Evolutionary conservation across 192 early-diverging fungal genomes (phyloP).

Genomic region (Haplosporangium gracile): DNA sequence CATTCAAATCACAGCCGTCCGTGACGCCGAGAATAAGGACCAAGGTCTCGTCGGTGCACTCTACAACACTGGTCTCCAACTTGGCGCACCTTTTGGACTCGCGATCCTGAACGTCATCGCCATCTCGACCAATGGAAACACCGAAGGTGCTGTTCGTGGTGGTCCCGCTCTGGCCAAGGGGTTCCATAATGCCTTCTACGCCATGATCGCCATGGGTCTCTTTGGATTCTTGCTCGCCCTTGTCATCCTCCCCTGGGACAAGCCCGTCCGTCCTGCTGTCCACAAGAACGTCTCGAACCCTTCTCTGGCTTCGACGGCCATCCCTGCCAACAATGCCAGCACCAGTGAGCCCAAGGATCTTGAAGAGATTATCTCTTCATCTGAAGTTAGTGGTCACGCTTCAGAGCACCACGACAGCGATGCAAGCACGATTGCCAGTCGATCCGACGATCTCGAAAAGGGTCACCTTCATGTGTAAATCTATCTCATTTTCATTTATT

Average conservation of each 20-base stretch:
- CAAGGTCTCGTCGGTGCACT: conserved; percentile 43
- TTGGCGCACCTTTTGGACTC: conserved; percentile 55
- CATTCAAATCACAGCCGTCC: conserved; percentile 43
- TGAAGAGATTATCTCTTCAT: neutral
- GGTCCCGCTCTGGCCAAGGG: conserved; percentile 36
- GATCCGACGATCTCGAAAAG: neutral
- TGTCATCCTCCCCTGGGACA: conserved; percentile 31
- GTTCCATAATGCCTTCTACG: conserved; percentile 44
- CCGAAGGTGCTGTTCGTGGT: conserved; percentile 3
- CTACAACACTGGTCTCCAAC: conserved; percentile 54
- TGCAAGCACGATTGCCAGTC: conserved; percentile 15
- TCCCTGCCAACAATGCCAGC: neutral
- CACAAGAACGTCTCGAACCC: neutral
- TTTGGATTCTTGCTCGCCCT: conserved; percentile 22
- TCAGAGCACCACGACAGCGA: conserved; percentile 3
- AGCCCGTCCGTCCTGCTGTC: neutral
- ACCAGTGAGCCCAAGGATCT: conserved; percentile 3
- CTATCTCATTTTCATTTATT: neutral
- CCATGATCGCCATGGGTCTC: conserved; percentile 34
- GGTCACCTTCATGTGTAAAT: neutral
- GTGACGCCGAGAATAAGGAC: conserved; percentile 50
- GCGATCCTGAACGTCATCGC: conserved; percentile 50
- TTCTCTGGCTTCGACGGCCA: conserved; percentile 32
- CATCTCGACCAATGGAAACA: conserved; percentile 42
- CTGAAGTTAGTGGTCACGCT: neutral